phyloP scores from a whole-genome alignment of 345 rosid genomes.

The Noccaea caerulescens region DNA sequence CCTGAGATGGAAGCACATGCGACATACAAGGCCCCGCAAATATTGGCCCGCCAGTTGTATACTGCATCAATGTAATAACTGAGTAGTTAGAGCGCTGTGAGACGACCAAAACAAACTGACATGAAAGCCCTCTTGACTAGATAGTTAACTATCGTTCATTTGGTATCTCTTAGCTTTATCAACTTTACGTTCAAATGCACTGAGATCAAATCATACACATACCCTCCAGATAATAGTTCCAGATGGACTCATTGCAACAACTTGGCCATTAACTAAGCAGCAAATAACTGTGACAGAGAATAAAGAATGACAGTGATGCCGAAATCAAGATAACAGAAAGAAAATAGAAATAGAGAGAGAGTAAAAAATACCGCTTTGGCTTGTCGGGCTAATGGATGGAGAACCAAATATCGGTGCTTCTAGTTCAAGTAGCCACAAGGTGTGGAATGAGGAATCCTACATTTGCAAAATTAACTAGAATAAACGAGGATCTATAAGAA shows the following conservation, averaged over 20 bases:
- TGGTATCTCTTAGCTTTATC: conserved; percentile 9
- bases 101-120: conserved; percentile 26
- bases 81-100: conserved; percentile 18
- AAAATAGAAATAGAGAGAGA: not conserved
- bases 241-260: conserved; percentile 56
- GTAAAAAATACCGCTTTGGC: conserved; percentile 54
- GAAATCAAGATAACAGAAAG: conserved; percentile 3
- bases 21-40: conserved; percentile 87
- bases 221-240: conserved; percentile 90
- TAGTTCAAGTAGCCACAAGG: conserved; percentile 72
- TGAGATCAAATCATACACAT: conserved; percentile 33
- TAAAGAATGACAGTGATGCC: conserved; percentile 7
- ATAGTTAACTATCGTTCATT: not conserved
- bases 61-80: conserved; percentile 48
- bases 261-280: conserved; percentile 88
- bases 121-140: conserved; percentile 27
- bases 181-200: conserved; percentile 15
- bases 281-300: conserved; percentile 68
- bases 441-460: conserved; percentile 72
- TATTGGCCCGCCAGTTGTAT: conserved; percentile 77
- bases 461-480: conserved; percentile 23
- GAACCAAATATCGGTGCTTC: conserved; percentile 89
- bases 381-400: conserved; percentile 53
- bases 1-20: conserved; percentile 77
- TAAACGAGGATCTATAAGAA: conserved; percentile 16